Conservation (phyloP, 306 rosid species). For the Glycine soja region DNA sequence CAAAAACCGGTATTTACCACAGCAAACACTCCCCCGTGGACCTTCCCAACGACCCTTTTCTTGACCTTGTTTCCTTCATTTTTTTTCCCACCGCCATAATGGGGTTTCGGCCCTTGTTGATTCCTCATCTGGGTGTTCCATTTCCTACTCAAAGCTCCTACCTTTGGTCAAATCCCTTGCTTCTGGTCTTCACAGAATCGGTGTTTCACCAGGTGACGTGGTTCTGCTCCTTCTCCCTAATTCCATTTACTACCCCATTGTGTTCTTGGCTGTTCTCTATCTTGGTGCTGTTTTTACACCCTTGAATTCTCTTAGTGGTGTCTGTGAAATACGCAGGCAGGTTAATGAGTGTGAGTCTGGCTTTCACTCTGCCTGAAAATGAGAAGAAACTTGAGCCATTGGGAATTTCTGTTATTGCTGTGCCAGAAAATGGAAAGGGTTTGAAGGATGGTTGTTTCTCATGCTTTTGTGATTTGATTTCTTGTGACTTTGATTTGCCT, state of each 20-base stretch:
- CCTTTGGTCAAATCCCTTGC: constrained; percentile 73
- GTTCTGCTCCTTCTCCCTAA: constrained; percentile 76
- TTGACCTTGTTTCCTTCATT: constrained; percentile 73
- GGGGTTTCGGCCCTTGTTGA: constrained; percentile 78
- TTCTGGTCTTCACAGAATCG: constrained; percentile 64
- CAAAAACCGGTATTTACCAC: constrained; percentile 65
- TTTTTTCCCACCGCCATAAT: constrained; percentile 63
- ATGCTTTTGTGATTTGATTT: constrained; percentile 53
- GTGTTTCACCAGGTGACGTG: constrained; percentile 72
- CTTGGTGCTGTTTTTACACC: constrained; percentile 75
- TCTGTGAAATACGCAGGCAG: constrained; percentile 65
- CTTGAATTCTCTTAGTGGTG: constrained; percentile 70
- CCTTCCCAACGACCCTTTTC: constrained; percentile 72
- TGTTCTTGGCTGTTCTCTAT: constrained; percentile 62
- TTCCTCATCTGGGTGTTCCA: constrained; percentile 68
- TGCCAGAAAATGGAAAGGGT: constrained; percentile 61
- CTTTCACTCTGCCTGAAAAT: constrained; percentile 56
- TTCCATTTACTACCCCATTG: constrained; percentile 73
- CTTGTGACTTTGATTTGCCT: constrained; percentile 47
- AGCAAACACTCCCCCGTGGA: constrained; percentile 57
- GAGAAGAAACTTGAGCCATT: constrained; percentile 51
- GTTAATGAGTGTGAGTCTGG: constrained; percentile 56
- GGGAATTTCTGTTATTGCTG: constrained; percentile 61
- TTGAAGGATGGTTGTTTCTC: constrained; percentile 47
- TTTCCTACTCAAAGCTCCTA: constrained; percentile 68